A percentile compares a stretch with the other conserved stretches of the same genome.
phyloP scores from a whole-genome alignment of 768 basidiomycete species.

The Pilatotrama ljubarskyi region DNA sequence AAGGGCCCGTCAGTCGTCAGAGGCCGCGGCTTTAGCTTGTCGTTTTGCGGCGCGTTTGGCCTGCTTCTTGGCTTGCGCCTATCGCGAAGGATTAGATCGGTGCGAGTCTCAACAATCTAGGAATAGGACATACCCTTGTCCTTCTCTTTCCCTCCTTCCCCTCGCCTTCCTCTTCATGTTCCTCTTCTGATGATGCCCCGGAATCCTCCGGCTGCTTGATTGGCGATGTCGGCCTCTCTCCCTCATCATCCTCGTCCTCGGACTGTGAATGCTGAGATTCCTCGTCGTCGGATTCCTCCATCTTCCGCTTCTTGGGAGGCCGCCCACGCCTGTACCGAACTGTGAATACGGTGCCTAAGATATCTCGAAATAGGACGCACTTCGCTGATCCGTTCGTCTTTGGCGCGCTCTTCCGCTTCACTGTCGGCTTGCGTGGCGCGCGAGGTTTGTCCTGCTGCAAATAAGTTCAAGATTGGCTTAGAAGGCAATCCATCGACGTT shows the following conservation, averaged over 20 bases:
- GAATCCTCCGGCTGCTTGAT: constrained; percentile 22
- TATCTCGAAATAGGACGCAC: constrained; percentile 33
- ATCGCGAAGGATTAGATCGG: background rate
- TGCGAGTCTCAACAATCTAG: background rate
- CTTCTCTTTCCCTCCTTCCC: constrained; percentile 31
- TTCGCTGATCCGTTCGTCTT: constrained; percentile 52
- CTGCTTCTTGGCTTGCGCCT: constrained; percentile 35
- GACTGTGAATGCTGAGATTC: constrained; percentile 26
- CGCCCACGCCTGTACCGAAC: constrained; percentile 24
- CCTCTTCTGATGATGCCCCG: constrained; percentile 23
- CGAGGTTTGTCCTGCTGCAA: constrained; percentile 35
- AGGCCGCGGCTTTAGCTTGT: constrained; percentile 14
- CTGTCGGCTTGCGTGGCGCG: constrained; percentile 47
- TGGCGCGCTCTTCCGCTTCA: constrained; percentile 54
- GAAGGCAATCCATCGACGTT: no score
- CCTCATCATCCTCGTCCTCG: constrained; percentile 17
- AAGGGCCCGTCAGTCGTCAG: constrained; percentile 5
- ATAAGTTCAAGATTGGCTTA: background rate
- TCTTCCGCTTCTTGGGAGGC: constrained; percentile 29
- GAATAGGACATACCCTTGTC: constrained; percentile 31
- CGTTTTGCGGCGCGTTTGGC: constrained; percentile 23
- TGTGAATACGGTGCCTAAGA: background rate
- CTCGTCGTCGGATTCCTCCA: constrained; percentile 30
- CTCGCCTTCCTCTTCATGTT: constrained; percentile 22
- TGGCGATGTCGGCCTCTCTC: constrained; percentile 9